A percentile compares a stretch with the other conserved stretches of the same genome.
Evolutionary conservation across 768 basidiomycete genomes (phyloP).

Genomic region (Leccinum subgranulosum): DNA sequence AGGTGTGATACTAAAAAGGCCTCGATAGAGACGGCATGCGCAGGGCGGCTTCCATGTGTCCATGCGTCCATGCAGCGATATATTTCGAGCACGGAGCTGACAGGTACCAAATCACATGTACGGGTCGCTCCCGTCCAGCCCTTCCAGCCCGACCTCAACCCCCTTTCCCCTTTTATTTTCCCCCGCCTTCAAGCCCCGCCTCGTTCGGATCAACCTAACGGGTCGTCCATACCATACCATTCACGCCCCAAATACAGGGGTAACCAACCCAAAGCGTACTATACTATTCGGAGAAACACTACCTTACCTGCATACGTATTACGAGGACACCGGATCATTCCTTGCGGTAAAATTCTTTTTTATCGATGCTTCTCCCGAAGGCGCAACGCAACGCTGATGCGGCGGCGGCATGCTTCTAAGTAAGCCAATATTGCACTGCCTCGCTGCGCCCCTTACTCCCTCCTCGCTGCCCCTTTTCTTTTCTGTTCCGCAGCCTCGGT

Average conservation of each 20-base stretch:
- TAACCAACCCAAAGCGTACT: not conserved
- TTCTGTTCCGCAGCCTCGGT: not conserved
- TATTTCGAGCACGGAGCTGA: not conserved
- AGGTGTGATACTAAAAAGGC: not conserved
- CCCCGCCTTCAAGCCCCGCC: not conserved
- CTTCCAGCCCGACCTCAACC: not conserved
- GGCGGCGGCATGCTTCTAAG: not conserved
- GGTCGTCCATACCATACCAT: not conserved
- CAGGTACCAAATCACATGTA: not conserved
- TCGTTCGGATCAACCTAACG: not conserved
- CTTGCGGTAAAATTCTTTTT: not conserved
- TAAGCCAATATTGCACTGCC: not conserved
- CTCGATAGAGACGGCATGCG: not conserved
- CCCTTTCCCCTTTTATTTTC: not conserved
- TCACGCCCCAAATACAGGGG: not conserved
- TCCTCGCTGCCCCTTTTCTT: not conserved
- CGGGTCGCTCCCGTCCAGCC: not conserved
- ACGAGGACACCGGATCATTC: not conserved
- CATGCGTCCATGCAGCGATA: not conserved
- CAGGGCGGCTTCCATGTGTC: not conserved
- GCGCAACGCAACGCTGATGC: not conserved
- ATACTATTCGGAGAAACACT: not conserved
- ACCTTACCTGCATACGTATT: not conserved
- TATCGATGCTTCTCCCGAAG: not conserved
- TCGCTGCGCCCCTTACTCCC: not conserved